Conservation (phyloP, 441 rosid species). For the Mallotus repandus region DNA sequence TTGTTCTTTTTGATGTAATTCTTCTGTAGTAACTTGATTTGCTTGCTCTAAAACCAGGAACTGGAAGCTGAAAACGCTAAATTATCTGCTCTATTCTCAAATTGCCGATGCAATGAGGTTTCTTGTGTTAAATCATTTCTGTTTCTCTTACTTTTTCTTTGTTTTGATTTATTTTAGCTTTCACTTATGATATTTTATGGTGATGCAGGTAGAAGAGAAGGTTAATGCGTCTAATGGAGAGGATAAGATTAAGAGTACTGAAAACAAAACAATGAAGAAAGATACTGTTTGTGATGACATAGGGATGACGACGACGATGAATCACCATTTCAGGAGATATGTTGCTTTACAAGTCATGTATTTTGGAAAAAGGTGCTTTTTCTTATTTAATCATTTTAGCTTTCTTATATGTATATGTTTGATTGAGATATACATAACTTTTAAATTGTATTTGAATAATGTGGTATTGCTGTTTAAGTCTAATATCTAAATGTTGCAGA, state of each 20-base stretch:
- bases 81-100: slow-evolving; percentile 50
- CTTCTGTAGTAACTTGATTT: neutral
- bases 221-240: slow-evolving; percentile 24
- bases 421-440: too few species aligned
- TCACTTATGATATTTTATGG: neutral
- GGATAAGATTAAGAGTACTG: slow-evolving; percentile 20
- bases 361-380: slow-evolving; percentile 83
- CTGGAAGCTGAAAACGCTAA: slow-evolving; percentile 57
- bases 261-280: slow-evolving; percentile 39
- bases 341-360: slow-evolving; percentile 79
- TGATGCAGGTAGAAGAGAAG: slow-evolving; percentile 44
- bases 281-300: slow-evolving; percentile 29
- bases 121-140: neutral
- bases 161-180: neutral
- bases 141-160: neutral
- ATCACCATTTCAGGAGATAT: slow-evolving; percentile 51
- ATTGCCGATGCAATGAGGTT: slow-evolving; percentile 59
- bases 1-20: neutral
- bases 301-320: slow-evolving; percentile 13
- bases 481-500: too few species aligned
- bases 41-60: slow-evolving; percentile 37
- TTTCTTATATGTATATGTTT: too few species aligned
- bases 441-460: too few species aligned
- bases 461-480: too few species aligned
- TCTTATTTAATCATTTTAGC: neutral